Evolutionary conservation across 148 eudicot genomes (phyloP).

Genomic region (Rhododendron mucronatum): DNA sequence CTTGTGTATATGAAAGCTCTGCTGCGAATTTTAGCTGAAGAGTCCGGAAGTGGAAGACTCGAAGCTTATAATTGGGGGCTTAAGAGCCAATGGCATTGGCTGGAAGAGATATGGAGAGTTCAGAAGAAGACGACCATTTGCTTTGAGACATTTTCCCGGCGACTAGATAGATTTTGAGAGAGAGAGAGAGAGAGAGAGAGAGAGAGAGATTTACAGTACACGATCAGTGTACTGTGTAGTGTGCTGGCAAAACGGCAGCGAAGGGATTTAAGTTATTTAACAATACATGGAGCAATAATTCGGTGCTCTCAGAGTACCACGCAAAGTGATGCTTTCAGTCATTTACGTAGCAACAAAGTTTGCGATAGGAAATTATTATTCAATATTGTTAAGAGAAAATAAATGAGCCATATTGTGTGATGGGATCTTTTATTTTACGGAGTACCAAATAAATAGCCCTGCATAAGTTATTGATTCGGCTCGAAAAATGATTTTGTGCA

Average conservation of each 20-base stretch:
- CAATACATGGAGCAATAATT: not conserved
- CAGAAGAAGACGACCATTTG: not conserved
- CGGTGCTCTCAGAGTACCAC: no score
- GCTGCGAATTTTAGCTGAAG: not conserved
- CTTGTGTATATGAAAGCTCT: not conserved
- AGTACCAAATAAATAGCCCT: no score
- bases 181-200: not conserved
- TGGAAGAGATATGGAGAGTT: slow-evolving; percentile 6
- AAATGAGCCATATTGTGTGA: no score
- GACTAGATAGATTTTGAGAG: not conserved
- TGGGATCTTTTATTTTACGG: no score
- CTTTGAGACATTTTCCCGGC: not conserved
- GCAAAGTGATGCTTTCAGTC: no score
- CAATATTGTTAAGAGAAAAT: no score
- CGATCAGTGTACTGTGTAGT: not conserved
- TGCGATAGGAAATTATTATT: no score
- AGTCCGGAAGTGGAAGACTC: not conserved
- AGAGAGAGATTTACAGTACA: not conserved
- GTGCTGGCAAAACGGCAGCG: not conserved
- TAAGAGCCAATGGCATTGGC: not conserved
- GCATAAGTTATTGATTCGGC: no score
- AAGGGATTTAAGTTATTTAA: not conserved
- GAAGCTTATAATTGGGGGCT: not conserved
- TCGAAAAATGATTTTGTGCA: no score
- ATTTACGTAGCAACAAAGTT: no score